Base-by-base conservation (phyloP, 495 filamentous ascomycete genomes). In the Penicillium samsonianum region DNA sequence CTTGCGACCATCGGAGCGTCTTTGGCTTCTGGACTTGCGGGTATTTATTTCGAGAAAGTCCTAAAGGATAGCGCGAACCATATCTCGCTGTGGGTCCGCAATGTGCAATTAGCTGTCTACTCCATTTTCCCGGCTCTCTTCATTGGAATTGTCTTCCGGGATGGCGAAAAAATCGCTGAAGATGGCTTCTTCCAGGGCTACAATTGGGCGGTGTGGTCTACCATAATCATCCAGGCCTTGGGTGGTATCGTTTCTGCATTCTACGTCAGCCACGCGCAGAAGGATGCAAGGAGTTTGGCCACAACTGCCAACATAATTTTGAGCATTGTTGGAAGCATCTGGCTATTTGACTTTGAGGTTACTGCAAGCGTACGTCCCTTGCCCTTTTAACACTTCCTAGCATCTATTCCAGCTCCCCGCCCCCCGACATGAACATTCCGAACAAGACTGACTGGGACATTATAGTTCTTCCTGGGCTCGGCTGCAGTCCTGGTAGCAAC, bases 1-100 rank as follows among this genome's bases (percentile, higher is more conserved):
- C 70, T 84, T 1, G 86, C 93, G 0, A 92, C 92, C 3, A 69
- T 92, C 51, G 78, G 87, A 5, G 87, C 91, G 22, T 90, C 89
- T 55, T 74, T 84, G 14, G 82, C 92, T 10, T 96, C 92, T 2
- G 90, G 92, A 2, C 70, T 95, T 46, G 92, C 90, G 1, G 89
- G 91, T 1, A 89, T 96, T 3, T 95, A 92, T 69, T 96, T 98
- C 67, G 94, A 98, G 74, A 97, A 95, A 71, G 87, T 97, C 0
- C 78, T 98, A 46, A 96, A 93, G 67, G 89, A 96, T 59, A 87
- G 89, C 25, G 81, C 80, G 11, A 82, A 78, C 22, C 72, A 82
- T 4, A 84, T 81, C 2, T 90, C 90, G 1, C 73, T 97, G 19
- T 98, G 94, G 94, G 85, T 94, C 40, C 85, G 94, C 31, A 98